phyloP scores from a whole-genome alignment of 2,329 filamentous ascomycete genomes.

The Chrysoporthe deuterocubensis region DNA sequence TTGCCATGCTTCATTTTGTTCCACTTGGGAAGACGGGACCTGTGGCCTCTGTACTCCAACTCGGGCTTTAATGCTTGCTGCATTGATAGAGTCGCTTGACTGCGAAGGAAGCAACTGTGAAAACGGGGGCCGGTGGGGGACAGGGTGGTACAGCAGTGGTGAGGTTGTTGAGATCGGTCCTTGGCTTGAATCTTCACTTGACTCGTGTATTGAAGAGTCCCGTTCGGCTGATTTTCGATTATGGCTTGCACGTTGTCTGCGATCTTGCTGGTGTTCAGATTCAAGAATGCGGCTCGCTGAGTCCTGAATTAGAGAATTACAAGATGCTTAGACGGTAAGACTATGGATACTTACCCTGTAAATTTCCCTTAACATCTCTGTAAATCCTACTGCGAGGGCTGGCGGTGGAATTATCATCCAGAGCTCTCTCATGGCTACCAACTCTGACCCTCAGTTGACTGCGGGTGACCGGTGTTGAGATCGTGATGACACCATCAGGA shows the following conservation, averaged over 20 bases:
- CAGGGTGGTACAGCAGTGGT: slow-evolving; percentile 29
- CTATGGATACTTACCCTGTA: slow-evolving; percentile 10
- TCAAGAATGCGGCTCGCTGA: background rate
- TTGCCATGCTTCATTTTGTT: slow-evolving; percentile 36
- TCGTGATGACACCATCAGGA: slow-evolving; percentile 2
- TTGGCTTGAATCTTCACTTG: slow-evolving; percentile 9
- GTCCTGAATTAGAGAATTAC: background rate
- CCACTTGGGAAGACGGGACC: slow-evolving; percentile 31
- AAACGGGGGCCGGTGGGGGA: slow-evolving; percentile 29
- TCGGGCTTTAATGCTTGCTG: slow-evolving; percentile 34
- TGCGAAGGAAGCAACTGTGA: slow-evolving; percentile 17
- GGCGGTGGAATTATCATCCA: slow-evolving; percentile 31
- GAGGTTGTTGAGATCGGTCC: slow-evolving; percentile 14
- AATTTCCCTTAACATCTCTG: background rate
- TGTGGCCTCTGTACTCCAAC: slow-evolving; percentile 29
- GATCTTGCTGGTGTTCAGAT: background rate
- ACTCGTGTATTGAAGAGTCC: background rate
- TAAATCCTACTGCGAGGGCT: slow-evolving; percentile 16
- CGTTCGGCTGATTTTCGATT: background rate
- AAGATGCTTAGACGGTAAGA: background rate
- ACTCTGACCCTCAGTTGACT: slow-evolving; percentile 39
- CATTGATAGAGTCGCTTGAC: slow-evolving; percentile 29
- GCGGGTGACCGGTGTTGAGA: slow-evolving; percentile 10
- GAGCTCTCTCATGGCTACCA: slow-evolving; percentile 40
- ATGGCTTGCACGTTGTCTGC: background rate